Evolutionary conservation across 768 basidiomycete genomes (phyloP).

Genomic region (Rhodotorula diobovata): DNA sequence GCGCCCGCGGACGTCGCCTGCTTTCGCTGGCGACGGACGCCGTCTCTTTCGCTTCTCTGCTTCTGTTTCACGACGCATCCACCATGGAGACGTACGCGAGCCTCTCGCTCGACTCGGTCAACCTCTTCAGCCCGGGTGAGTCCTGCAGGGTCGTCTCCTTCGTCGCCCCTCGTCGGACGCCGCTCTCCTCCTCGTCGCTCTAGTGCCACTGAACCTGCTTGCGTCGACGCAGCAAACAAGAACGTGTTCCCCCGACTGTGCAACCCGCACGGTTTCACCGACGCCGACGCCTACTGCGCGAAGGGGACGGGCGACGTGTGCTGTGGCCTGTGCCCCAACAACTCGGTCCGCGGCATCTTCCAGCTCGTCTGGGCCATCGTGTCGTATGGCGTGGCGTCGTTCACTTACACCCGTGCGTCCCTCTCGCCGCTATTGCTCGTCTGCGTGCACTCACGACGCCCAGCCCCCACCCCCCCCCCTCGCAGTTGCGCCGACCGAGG

Average conservation of each 20-base stretch:
- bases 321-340: slow-evolving; percentile 13
- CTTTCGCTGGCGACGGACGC: neutral
- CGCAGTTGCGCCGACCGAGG: neutral
- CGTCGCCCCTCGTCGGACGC: neutral
- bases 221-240: neutral
- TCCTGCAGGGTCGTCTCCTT: neutral
- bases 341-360: neutral
- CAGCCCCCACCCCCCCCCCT: neutral
- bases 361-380: slow-evolving; percentile 21
- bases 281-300: slow-evolving; percentile 23
- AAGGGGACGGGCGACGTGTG: neutral
- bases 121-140: neutral
- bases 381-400: neutral
- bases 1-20: neutral
- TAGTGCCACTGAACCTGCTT: neutral
- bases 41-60: too few species aligned
- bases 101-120: slow-evolving; percentile 4
- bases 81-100: slow-evolving; percentile 18
- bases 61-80: neutral
- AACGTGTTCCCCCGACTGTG: neutral
- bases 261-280: slow-evolving; percentile 8
- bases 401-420: neutral
- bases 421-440: neutral
- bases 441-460: neutral
- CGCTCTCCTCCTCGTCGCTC: neutral